Base-by-base conservation (phyloP, 176 grass and related monocot species). In the Cenchrus americanus region DNA sequence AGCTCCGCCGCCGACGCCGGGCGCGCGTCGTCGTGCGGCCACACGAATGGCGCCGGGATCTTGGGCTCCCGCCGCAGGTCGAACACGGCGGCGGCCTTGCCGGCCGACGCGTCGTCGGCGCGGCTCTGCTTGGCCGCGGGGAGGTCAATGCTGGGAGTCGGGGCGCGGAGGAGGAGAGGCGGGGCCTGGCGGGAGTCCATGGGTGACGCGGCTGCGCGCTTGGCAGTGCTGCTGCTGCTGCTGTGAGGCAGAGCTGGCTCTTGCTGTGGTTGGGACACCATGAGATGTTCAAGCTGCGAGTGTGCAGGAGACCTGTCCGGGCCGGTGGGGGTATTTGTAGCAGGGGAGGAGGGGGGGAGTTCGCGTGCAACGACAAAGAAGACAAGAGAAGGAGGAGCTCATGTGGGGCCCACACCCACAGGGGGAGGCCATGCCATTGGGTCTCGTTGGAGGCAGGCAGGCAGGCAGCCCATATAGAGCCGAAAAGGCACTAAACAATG, bases 11-110 rank as follows among this genome's bases (percentile, higher is more conserved):
- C 55, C 6, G 40, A 59, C 0, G 84, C 48, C 10, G 89, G 87
- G 0, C 76, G 17, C 55, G 83, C 77, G 41, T 98, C 91, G 12
- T 26, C 69, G 23, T 14, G 27, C 0, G 95, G 90, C 95, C 95
- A 98, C 60, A 98, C 58, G 90, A 98, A 98, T 44, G 89, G 75
- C 22, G 65, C 44, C 11, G 92, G 93, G 75, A 98, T 95, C 49
- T 85, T 95, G 22, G 69, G 63, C 82, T 93, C 86, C 14, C 68
- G 23, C 0, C 58, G 75, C 19, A 89, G 87, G 69, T 91, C 81
- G 73, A 76, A 92, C 47, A 89, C 73, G n/a, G 85, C 37, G 9
- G 66, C 24, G 43, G 5, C 23, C 22, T 51, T 84, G 62, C 4
- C 19, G 44, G 30, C 37, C n/a, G 34, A 37, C 34, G 21, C 62